Base-by-base conservation (phyloP, 2,329 filamentous ascomycete species). In the Tympanopsis confertula region DNA sequence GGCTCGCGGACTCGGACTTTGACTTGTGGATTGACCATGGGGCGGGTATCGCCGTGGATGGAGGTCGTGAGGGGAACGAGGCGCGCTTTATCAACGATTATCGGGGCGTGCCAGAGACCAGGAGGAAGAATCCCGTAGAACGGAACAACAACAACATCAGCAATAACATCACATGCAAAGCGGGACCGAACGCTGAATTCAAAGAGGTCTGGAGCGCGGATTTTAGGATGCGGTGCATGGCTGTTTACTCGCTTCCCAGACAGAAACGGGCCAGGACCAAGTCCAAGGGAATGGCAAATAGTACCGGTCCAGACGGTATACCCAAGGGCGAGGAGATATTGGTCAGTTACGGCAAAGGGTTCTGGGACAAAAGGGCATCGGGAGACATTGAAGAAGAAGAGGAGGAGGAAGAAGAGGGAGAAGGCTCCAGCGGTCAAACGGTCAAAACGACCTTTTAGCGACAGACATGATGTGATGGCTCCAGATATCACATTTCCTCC, bases 61-160 rank as follows among this genome's bases (percentile, higher is more conserved):
- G 77, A 3, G 66, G 62, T 13, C 51, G 50, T 26, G 56, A 55
- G 38, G 77, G 77, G 10, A 82, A 80, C 47, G 78, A 82, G 57
- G 76, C 71, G 2, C 61, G 78, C 7, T 82, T 78, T 46, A 66
- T 80, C 35, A 82, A 82, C 49, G 78, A 82, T 54, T 82, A 75
- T 47, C 62, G 78, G 5, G 75, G 77, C 3, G 63, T 81, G 2
- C 58, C 58, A 12, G 59, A 37, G 42, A 13, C 38, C 42, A 19
- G 44, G 39, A 36, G 42, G 19, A 24, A n/a, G 17, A 19, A 7
- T 12, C 35, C 12, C 12, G 32, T 10, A 35, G 17, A 35, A 15
- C 12, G 15, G 12, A 13, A 35, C 12, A 10, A 18, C 32, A 10
- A 35, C 12, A 10, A 12, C 13, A 12, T 15, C 32, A 18, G 15